These are phyloP conservation scores for Flaveria floridana DNA, from an alignment of 140 eudicot species.

Conservation along the genomic window DNA sequence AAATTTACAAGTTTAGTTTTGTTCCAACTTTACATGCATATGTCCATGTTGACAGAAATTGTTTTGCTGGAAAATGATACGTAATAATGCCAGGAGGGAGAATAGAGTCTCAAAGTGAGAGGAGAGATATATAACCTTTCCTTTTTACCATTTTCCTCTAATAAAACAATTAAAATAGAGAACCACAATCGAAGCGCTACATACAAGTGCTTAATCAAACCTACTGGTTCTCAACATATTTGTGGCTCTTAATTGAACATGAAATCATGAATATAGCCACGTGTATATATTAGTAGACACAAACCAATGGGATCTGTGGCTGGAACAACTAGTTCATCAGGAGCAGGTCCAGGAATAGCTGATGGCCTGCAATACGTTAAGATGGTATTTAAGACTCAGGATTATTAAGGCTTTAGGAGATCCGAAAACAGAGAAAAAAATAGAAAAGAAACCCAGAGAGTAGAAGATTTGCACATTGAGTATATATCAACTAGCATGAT, in stretches of 20 bases:
- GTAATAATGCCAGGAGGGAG: background rate
- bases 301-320: conserved; percentile 85
- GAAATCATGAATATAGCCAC: background rate
- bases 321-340: conserved; percentile 88
- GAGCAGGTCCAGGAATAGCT: conserved; percentile 95
- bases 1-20: background rate
- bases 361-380: conserved; percentile 65
- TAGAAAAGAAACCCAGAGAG: background rate
- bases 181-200: background rate
- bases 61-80: background rate
- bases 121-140: background rate
- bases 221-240: background rate
- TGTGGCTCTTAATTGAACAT: background rate
- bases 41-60: background rate
- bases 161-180: background rate
- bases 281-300: conserved; percentile 22
- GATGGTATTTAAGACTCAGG: conserved; percentile 13
- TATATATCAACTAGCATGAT: background rate
- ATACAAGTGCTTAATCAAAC: background rate
- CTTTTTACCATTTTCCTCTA: background rate
- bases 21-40: background rate
- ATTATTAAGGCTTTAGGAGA: conserved; percentile 9
- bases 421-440: background rate
- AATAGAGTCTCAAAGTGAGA: background rate
- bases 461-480: conserved; percentile 16